Conservation (phyloP, 345 rosid species). For the Lepidium aucheri region DNA sequence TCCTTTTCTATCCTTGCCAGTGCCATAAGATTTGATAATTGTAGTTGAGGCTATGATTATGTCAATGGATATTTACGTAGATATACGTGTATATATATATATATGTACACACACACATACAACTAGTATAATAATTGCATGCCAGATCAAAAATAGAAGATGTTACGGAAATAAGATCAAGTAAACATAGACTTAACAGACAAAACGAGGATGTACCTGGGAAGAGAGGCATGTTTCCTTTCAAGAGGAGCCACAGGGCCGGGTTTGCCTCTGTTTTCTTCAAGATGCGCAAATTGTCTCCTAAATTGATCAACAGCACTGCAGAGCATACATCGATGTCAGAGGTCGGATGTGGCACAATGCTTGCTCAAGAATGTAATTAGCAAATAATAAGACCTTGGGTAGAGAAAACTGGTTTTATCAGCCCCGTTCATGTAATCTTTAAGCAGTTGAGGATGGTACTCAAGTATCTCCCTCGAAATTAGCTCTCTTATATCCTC, state of each 20-base stretch:
- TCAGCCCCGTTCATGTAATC: slow-evolving; percentile 83
- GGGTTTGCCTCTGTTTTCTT: slow-evolving; percentile 70
- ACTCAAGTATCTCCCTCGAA: slow-evolving; percentile 79
- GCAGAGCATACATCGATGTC: slow-evolving; percentile 23
- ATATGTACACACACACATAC: background rate
- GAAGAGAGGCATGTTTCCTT: slow-evolving; percentile 87
- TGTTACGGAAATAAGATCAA: background rate
- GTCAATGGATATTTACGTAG: background rate
- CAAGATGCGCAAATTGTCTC: slow-evolving; percentile 89
- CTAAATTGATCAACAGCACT: slow-evolving; percentile 92
- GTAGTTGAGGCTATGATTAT: background rate
- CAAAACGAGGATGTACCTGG: slow-evolving; percentile 42
- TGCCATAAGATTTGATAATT: background rate
- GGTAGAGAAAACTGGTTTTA: slow-evolving; percentile 83
- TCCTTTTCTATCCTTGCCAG: background rate
- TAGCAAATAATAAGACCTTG: slow-evolving; percentile 44
- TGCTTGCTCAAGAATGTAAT: background rate
- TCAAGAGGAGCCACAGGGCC: slow-evolving; percentile 61
- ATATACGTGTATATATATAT: no score
- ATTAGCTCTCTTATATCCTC: slow-evolving; percentile 86
- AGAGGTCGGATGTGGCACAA: background rate
- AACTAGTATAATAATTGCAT: background rate
- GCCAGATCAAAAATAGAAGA: background rate
- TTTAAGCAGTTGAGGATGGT: slow-evolving; percentile 90
- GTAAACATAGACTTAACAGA: background rate